These are phyloP conservation scores for Acidiella bohemica DNA, from an alignment of 495 filamentous ascomycete genomes.

Conservation along the genomic window DNA sequence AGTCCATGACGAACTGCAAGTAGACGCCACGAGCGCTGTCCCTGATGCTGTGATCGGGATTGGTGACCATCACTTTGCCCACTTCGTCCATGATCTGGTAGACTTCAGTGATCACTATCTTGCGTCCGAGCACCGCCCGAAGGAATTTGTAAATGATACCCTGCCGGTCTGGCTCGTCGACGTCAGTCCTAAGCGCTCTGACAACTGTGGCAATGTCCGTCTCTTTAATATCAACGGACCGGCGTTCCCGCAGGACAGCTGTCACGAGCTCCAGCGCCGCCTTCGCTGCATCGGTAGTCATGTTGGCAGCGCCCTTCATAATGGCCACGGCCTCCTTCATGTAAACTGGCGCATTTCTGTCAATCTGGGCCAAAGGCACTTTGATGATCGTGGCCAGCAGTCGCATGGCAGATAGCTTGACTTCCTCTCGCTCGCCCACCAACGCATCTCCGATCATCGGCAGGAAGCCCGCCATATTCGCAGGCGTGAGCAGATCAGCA, in stretches of 20 bases:
- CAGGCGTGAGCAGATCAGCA: conserved; percentile 58
- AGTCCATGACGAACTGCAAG: conserved; percentile 86
- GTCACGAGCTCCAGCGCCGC: conserved; percentile 76
- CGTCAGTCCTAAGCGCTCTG: conserved; percentile 67
- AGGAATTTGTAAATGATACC: conserved; percentile 90
- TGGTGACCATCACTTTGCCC: conserved; percentile 89
- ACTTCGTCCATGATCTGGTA: conserved; percentile 85
- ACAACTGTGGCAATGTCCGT: conserved; percentile 72
- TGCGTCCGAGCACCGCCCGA: conserved; percentile 67
- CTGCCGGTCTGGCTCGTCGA: conserved; percentile 82
- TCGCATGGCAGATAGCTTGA: conserved; percentile 71
- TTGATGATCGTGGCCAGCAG: conserved; percentile 74
- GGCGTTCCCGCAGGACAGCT: conserved; percentile 69
- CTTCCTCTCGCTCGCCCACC: conserved; percentile 70
- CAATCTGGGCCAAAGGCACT: conserved; percentile 59
- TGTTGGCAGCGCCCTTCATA: conserved; percentile 61
- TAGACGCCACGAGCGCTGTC: conserved; percentile 80
- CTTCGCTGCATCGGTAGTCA: conserved; percentile 67
- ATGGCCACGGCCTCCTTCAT: conserved; percentile 69
- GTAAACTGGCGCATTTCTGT: conserved; percentile 60
- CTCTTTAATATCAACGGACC: conserved; percentile 60
- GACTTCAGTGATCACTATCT: conserved; percentile 69
- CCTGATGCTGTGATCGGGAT: conserved; percentile 71
- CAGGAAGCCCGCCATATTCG: conserved; percentile 70
- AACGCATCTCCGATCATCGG: conserved; percentile 79